Base-by-base conservation (phyloP, 805 yeast genomes). In the Lachancea sp. region DNA sequence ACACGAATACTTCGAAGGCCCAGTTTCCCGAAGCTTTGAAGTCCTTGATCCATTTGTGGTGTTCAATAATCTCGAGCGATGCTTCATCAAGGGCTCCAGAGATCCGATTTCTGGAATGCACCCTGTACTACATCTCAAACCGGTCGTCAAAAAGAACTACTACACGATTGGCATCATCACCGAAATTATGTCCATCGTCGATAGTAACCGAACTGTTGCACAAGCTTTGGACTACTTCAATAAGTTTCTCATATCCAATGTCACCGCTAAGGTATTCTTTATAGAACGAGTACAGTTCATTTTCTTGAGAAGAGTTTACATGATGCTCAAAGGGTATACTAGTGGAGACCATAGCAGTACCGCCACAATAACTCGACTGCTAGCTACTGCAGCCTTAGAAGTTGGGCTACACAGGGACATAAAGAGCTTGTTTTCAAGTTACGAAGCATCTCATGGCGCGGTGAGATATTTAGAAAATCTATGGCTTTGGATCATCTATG, bases 261-360 rank as follows among this genome's bases (percentile, higher is more conserved):
- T 42, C 21, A 32, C 47, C 29, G 50, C 52, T 2, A 62, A 62
- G 34, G 45, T 45, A 8, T 52, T 46, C 40, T 61, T 45, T 30
- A 22, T 59, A 5, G 65, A 62, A 36, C 50, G 55, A 19, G 49
- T 55, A 1, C 65, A 60, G 38, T 51, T 50, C 29, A 35, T 58
- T 7, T 26, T 60, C 15, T 37, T 60, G n/a, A 36, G 52, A 19
- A 42, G 43, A 32, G 23, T 45, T 7, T 37, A 31, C 36, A 28
- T 24, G 28, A 42, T 33, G 17, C 28, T 43, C 6, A 40, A 33
- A 17, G 50, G 50, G 8, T 19, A 38, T 9, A 36, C 25, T 20
- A 42, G 45, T 6, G 45, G 47, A 2, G 51, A 47, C 25, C 38
- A 43, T 22, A 36, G 43, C 21, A 37, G 42, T 23, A 16, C 31